Base-by-base conservation (phyloP, 352 stramenopile genomes). In the Phytophthora lateralis region DNA sequence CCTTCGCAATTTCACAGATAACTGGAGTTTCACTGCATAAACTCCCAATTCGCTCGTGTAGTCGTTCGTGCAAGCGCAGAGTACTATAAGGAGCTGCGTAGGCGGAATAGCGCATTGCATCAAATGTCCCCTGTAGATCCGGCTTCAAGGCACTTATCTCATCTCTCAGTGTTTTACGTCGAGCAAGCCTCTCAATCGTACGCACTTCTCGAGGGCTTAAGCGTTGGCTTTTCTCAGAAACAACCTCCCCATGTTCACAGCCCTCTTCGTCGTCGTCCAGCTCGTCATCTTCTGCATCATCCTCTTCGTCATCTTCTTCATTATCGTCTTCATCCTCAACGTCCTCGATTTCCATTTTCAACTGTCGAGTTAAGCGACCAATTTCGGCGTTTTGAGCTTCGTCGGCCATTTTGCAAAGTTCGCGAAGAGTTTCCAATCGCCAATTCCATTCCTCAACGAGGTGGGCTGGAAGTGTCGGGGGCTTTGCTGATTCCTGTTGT, bases 21-120 rank as follows among this genome's bases (percentile, higher is more conserved):
- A 85, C 59, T 1, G 78, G 76, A 2, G 71, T 60, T 63, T 88
- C 78, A 15, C 73, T 75, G 29, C 55, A 75, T 30, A 84, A 49
- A 10, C 45, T 54, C 15, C 52, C 59, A 12, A 88, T 60, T 12
- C 58, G 53, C 35, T 73, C 56, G 4, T 66, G 24, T 11, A 85
- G 35, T 14, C 60, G 60, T 14, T 59, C 47, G 15, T 63, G 46
- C 2, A 88, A 60, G 35, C 63, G 38, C 1, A 24, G 44, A 15
- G 48, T 62, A 26, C 39, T 65, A 52, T 88, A 83, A 11, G 78
- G 76, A 10, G 74, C 60, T 0, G 60, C 69, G 14, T 55, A 71
- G 20, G 73, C 60, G 27, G 67, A 49, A 29, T 74, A 65, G 1
- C 55, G 63, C 29, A 78, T 43, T 3, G 47, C 52, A 14, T 66